A percentile compares a stretch with the other conserved stretches of the same genome.
Conservation (phyloP, 179 eudicot species). For the Silene noctiflora region DNA sequence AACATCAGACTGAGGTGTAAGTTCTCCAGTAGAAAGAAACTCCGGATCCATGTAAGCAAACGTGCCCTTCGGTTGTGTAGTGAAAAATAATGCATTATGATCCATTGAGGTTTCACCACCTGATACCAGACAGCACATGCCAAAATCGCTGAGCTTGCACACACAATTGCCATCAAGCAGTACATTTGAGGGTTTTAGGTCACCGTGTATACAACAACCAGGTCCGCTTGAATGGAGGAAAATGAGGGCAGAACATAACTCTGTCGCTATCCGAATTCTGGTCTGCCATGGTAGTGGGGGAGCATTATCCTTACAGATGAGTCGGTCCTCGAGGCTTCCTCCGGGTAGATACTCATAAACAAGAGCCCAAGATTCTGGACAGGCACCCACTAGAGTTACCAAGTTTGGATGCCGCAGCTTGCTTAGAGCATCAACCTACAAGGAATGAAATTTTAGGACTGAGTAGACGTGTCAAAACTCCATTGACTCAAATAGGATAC, state of each 20-base stretch:
- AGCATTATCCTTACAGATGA: constrained; percentile 58
- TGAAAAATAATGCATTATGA: constrained; percentile 27
- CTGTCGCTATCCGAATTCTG: constrained; percentile 68
- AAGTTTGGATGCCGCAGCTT: constrained; percentile 78
- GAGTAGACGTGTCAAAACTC: no score
- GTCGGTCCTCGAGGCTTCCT: constrained; percentile 92
- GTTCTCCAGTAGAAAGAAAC: constrained; percentile 54
- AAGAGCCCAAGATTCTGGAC: constrained; percentile 61
- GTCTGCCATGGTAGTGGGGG: constrained; percentile 77
- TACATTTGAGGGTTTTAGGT: constrained; percentile 61
- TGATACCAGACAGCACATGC: constrained; percentile 50
- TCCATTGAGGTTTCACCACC: constrained; percentile 7
- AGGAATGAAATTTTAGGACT: not conserved
- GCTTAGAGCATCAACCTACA: constrained; percentile 71
- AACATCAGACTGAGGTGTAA: constrained; percentile 62
- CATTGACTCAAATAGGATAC: no score
- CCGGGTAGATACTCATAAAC: constrained; percentile 73
- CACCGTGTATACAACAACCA: constrained; percentile 59
- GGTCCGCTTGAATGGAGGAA: constrained; percentile 70
- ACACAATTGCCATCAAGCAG: constrained; percentile 57
- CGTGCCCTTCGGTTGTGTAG: constrained; percentile 63
- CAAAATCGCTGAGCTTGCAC: constrained; percentile 80
- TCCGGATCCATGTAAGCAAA: constrained; percentile 66
- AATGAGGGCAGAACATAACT: constrained; percentile 72
- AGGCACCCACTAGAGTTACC: constrained; percentile 73